phyloP scores from a whole-genome alignment of 176 grass and related monocot genomes.

The Juncus inflexus region DNA sequence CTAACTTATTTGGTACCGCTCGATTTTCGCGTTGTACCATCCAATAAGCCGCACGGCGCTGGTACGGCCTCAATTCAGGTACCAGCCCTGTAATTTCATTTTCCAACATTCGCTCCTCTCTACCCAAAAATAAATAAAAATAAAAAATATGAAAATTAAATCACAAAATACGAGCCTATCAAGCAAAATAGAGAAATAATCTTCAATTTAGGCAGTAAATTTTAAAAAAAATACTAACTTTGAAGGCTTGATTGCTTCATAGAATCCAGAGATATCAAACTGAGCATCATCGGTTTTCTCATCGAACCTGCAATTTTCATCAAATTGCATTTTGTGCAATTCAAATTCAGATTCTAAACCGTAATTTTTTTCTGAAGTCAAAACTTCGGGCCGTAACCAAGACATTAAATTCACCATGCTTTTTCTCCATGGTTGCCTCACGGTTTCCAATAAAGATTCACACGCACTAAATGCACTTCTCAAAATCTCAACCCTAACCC shows the following conservation, averaged over 20 bases:
- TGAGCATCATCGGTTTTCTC: slow-evolving; percentile 47
- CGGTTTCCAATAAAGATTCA: slow-evolving; percentile 60
- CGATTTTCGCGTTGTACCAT: slow-evolving; percentile 83
- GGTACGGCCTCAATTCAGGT: slow-evolving; percentile 80
- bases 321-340: slow-evolving; percentile 10
- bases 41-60: slow-evolving; percentile 89
- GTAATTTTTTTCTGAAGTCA: slow-evolving; percentile 58
- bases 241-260: slow-evolving; percentile 70
- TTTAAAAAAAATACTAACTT: slow-evolving; percentile 29
- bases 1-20: slow-evolving; percentile 22
- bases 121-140: slow-evolving; percentile 28
- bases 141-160: slow-evolving; percentile 24
- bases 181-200: slow-evolving; percentile 7
- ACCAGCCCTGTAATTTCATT: slow-evolving; percentile 62
- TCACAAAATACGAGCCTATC: neutral
- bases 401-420: slow-evolving; percentile 83
- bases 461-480: slow-evolving; percentile 51
- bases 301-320: slow-evolving; percentile 26
- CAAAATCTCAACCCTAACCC: slow-evolving; percentile 63
- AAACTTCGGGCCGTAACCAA: slow-evolving; percentile 78
- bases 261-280: slow-evolving; percentile 78
- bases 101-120: slow-evolving; percentile 47
- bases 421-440: slow-evolving; percentile 77
- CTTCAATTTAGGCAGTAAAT: slow-evolving; percentile 3
- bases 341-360: slow-evolving; percentile 31